Percentiles rank a stretch among this genome's conserved stretches.
Conservation (phyloP, 1,139 yeast genomes). For the Yamadazyma siamensis region DNA sequence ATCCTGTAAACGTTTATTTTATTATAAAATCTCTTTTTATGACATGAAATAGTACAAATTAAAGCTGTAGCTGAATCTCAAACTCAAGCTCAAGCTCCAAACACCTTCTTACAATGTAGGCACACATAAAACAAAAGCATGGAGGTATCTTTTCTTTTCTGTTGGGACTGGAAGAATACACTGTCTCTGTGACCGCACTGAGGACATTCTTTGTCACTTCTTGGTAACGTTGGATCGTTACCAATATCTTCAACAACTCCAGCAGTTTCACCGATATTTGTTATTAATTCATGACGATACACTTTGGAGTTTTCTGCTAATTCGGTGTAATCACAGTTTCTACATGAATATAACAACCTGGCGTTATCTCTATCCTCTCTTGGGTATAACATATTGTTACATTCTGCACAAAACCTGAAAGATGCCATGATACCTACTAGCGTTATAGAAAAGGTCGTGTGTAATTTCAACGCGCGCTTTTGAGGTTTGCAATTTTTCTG, state of each 20-base stretch:
- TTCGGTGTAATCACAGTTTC: constrained; percentile 93
- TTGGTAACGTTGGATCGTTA: constrained; percentile 91
- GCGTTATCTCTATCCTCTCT: constrained; percentile 79
- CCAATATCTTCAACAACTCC: constrained; percentile 98
- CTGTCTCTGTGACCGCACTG: constrained; percentile 83
- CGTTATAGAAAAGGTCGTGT: constrained; percentile 2
- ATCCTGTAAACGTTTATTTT: too few relatives aligned
- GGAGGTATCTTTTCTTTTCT: constrained; percentile 88
- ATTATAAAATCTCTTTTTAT: too few relatives aligned
- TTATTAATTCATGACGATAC: constrained; percentile 87
- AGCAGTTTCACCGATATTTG: constrained; percentile 91
- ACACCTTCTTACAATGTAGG: constrained; percentile 77
- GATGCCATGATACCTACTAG: constrained; percentile 60
- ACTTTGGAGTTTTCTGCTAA: constrained; percentile 87
- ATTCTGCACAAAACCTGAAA: constrained; percentile 88
- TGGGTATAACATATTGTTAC: constrained; percentile 99
- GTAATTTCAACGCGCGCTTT: neutral
- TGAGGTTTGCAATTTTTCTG: neutral
- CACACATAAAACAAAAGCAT: constrained; percentile 96
- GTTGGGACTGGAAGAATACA: constrained; percentile 96
- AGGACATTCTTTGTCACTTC: constrained; percentile 92
- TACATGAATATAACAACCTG: constrained; percentile 83
- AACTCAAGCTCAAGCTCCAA: too few relatives aligned
- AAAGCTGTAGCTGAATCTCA: too few relatives aligned
- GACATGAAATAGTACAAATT: neutral